Evolutionary conservation across 2,329 filamentous ascomycete species (phyloP).

Genomic region (Claviceps spartinae): DNA sequence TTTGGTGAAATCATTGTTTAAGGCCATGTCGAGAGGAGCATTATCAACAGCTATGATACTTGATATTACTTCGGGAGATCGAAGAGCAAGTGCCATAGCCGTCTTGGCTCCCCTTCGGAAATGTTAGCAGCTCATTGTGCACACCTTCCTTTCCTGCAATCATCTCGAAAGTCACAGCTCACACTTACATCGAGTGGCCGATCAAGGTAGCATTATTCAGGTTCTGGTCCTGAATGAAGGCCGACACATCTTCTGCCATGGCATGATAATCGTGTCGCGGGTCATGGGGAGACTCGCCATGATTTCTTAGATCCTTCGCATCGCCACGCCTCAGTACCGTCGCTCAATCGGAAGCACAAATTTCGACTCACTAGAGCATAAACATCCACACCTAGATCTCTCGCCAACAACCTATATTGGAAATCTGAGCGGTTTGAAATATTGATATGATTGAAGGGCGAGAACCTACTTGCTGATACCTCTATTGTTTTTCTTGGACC

Average conservation of each 20-base stretch:
- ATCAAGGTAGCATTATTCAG: constrained; percentile 65
- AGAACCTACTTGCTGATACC: constrained; percentile 76
- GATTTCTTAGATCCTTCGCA: constrained; percentile 72
- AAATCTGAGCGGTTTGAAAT: not conserved
- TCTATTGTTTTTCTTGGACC: constrained; percentile 89
- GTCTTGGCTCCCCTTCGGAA: constrained; percentile 67
- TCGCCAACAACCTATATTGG: constrained; percentile 53
- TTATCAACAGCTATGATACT: constrained; percentile 82
- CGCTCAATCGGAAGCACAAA: not conserved
- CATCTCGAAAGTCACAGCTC: not conserved
- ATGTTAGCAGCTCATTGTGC: not conserved
- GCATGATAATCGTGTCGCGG: constrained; percentile 62
- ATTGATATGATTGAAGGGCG: not conserved
- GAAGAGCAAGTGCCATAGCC: constrained; percentile 74
- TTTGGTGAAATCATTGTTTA: constrained; percentile 60
- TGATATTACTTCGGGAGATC: constrained; percentile 50
- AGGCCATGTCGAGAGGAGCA: constrained; percentile 66
- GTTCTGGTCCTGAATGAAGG: constrained; percentile 60
- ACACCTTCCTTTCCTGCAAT: not conserved
- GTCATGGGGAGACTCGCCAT: constrained; percentile 77
- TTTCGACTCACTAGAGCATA: constrained; percentile 56
- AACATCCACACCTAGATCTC: constrained; percentile 65
- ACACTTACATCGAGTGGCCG: constrained; percentile 75
- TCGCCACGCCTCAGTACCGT: constrained; percentile 2
- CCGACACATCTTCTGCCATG: constrained; percentile 72